A percentile compares a stretch with the other conserved stretches of the same genome.
Conservation (phyloP, 345 rosid species). For the Raphanus raphanistrum region DNA sequence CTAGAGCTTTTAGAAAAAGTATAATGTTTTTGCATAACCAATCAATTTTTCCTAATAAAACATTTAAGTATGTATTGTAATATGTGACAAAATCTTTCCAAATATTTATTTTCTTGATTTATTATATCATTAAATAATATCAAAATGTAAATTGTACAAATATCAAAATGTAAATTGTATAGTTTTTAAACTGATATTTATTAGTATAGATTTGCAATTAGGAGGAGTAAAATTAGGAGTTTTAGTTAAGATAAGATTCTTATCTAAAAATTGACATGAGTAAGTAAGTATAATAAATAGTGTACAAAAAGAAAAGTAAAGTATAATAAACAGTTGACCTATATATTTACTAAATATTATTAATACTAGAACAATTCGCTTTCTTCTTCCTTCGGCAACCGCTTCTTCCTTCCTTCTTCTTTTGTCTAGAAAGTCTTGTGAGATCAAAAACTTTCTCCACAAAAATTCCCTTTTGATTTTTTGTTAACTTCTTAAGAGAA, state of each 20-base stretch:
- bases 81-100: not conserved
- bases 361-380: not conserved
- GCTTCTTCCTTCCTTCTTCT: not conserved
- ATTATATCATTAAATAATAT: not conserved
- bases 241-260: not conserved
- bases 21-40: not conserved
- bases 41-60: not conserved
- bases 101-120: not conserved
- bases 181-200: not conserved
- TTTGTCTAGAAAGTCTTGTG: not conserved
- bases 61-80: not conserved
- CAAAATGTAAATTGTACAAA: not conserved
- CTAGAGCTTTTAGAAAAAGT: not conserved
- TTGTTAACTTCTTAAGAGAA: not conserved
- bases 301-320: too few species aligned
- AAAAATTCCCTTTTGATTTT: not conserved
- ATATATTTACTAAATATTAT: not conserved
- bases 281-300: too few species aligned
- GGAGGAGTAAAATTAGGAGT: not conserved
- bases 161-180: too few species aligned
- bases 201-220: not conserved
- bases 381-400: not conserved
- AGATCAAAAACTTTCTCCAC: constrained; percentile 1
- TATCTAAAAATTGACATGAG: too few species aligned
- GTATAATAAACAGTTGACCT: not conserved